Percentiles rank a stretch among this genome's conserved stretches.
Evolutionary conservation across 1,284 basidiomycete species (phyloP).

Genomic region (Tylopilus orsonianus): DNA sequence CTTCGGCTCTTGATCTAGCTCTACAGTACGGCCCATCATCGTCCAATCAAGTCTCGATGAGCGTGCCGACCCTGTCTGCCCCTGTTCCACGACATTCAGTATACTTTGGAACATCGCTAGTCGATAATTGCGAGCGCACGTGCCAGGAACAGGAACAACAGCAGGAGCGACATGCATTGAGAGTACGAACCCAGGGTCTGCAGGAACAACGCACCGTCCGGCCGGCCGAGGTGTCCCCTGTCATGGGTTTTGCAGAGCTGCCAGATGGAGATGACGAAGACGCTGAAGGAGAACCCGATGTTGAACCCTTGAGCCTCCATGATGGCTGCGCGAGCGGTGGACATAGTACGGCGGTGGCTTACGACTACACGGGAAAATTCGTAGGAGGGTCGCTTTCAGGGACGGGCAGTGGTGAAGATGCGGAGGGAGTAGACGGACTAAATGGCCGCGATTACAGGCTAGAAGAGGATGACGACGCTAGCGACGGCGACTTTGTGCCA

Average conservation of each 20-base stretch:
- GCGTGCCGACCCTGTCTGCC: slow-evolving; percentile 28
- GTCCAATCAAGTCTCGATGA: slow-evolving; percentile 24
- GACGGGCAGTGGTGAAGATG: slow-evolving; percentile 29
- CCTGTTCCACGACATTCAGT: slow-evolving; percentile 36
- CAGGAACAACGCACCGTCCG: slow-evolving; percentile 35
- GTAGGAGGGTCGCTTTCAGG: slow-evolving; percentile 27
- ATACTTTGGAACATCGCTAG: slow-evolving; percentile 32
- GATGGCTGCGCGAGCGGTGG: slow-evolving; percentile 18
- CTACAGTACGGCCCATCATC: slow-evolving; percentile 29
- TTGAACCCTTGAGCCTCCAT: slow-evolving; percentile 32
- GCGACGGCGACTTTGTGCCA: slow-evolving; percentile 38
- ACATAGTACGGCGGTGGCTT: slow-evolving; percentile 32
- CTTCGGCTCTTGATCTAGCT: slow-evolving; percentile 24
- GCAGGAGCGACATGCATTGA: slow-evolving; percentile 33
- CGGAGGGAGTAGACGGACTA: slow-evolving; percentile 25
- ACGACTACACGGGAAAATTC: slow-evolving; percentile 25
- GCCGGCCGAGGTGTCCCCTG: slow-evolving; percentile 34
- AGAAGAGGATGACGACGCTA: slow-evolving; percentile 29
- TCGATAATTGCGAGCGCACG: slow-evolving; percentile 36
- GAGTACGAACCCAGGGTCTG: slow-evolving; percentile 35
- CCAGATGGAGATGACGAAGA: slow-evolving; percentile 34
- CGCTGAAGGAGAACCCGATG: slow-evolving; percentile 36
- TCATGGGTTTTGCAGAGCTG: slow-evolving; percentile 32
- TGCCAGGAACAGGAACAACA: slow-evolving; percentile 40
- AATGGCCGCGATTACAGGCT: slow-evolving; percentile 26